Evolutionary conservation across 345 rosid species (phyloP).

Genomic region (Acer saccharum): DNA sequence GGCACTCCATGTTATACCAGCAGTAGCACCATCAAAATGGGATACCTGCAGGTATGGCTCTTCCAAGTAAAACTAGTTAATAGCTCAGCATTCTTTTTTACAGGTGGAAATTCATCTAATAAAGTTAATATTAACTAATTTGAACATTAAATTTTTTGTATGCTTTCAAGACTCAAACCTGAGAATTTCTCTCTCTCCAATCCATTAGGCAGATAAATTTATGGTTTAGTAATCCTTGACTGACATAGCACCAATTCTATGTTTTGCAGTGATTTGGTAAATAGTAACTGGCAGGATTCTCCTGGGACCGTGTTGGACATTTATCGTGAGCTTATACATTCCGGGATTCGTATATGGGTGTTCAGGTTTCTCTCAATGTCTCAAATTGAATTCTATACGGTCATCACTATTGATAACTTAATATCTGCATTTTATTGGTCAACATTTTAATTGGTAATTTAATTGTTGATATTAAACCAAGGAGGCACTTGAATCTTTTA

Average conservation of each 20-base stretch:
- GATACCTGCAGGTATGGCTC: constrained; percentile 78
- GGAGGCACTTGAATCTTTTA: neutral
- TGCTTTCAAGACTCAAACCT: neutral
- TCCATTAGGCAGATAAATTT: neutral
- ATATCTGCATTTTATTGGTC: neutral
- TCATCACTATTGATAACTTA: neutral
- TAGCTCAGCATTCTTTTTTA: neutral
- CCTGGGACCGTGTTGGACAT: constrained; percentile 71
- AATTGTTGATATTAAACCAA: neutral
- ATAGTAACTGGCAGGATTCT: constrained; percentile 67
- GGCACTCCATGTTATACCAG: constrained; percentile 73
- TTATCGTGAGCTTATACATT: constrained; percentile 70
- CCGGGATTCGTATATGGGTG: constrained; percentile 86
- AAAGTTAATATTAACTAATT: neutral
- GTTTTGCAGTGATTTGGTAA: constrained; percentile 49
- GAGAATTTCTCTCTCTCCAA: neutral
- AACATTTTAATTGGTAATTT: neutral
- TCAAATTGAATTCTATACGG: neutral
- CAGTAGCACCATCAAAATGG: constrained; percentile 76
- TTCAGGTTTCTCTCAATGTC: constrained; percentile 63
- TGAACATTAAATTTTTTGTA: neutral
- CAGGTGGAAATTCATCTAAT: neutral
- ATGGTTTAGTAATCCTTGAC: neutral
- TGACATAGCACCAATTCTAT: neutral
- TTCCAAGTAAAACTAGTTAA: neutral